Percentiles rank a stretch among this genome's conserved stretches.
phyloP scores from a whole-genome alignment of 108 stramenopile genomes.

The Cyclotella distinguenda region DNA sequence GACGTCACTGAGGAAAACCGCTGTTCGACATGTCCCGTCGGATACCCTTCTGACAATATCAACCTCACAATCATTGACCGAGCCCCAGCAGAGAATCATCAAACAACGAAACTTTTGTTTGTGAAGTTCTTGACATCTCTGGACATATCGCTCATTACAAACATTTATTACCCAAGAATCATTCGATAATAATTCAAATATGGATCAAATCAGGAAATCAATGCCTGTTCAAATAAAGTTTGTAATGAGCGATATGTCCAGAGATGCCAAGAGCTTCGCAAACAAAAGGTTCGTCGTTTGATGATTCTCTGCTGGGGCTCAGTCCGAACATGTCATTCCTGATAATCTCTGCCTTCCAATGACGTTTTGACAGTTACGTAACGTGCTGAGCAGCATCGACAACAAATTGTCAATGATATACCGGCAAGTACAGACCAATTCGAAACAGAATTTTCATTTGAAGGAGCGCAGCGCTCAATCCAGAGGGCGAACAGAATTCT shows the following conservation, averaged over 20 bases:
- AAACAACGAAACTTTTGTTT: constrained; percentile 54
- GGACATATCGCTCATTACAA: constrained; percentile 66
- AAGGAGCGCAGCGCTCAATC: constrained; percentile 71
- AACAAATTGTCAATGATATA: constrained; percentile 65
- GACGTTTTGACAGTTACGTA: constrained; percentile 49
- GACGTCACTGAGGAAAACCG: too few relatives aligned
- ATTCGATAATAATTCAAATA: constrained; percentile 18
- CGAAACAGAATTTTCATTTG: constrained; percentile 83
- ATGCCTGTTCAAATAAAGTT: constrained; percentile 80
- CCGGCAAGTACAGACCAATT: constrained; percentile 66
- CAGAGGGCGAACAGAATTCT: constrained; percentile 86
- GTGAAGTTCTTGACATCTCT: constrained; percentile 61
- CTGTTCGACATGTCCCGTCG: too few relatives aligned
- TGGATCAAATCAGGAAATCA: constrained; percentile 78
- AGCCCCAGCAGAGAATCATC: not conserved
- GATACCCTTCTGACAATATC: too few relatives aligned
- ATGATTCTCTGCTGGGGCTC: not conserved
- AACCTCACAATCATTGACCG: too few relatives aligned
- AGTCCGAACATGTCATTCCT: not conserved
- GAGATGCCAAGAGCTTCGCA: constrained; percentile 59
- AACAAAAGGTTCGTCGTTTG: constrained; percentile 55
- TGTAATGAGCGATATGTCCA: constrained; percentile 69
- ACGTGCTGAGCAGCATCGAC: constrained; percentile 84
- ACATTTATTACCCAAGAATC: constrained; percentile 5
- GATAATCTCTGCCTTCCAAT: not conserved